A percentile compares a stretch with the other conserved stretches of the same genome.
phyloP scores from a whole-genome alignment of 208 protist genomes.

The Leptomonas seymouri region DNA sequence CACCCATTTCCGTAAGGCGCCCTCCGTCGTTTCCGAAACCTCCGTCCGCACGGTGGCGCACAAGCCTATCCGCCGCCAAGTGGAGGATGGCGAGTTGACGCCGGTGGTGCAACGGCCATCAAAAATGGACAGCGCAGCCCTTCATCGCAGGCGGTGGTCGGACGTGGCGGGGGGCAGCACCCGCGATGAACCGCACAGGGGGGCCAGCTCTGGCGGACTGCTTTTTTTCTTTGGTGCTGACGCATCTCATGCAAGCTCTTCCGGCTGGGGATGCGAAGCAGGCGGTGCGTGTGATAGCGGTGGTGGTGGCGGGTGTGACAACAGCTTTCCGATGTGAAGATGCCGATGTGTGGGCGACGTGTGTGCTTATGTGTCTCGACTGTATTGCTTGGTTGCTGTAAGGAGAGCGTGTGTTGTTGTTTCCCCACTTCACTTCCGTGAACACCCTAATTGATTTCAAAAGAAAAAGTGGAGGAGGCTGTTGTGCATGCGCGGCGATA shows the following conservation, averaged over 20 bases:
- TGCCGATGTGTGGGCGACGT: too few relatives aligned
- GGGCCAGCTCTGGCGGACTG: neutral
- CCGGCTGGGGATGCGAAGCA: too few relatives aligned
- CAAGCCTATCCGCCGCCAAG: slow-evolving; percentile 9
- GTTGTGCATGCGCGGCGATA: too few relatives aligned
- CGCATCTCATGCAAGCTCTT: neutral
- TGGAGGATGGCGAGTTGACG: too few relatives aligned
- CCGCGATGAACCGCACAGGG: neutral
- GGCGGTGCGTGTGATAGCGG: neutral
- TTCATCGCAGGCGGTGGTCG: neutral
- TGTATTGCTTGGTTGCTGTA: too few relatives aligned
- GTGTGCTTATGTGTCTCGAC: too few relatives aligned
- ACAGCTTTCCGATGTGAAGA: too few relatives aligned
- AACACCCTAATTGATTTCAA: neutral
- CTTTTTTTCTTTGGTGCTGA: neutral
- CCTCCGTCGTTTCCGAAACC: slow-evolving; percentile 6
- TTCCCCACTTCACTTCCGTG: neutral
- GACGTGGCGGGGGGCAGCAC: neutral
- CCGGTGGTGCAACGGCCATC: neutral
- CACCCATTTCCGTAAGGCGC: neutral
- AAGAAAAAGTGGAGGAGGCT: too few relatives aligned
- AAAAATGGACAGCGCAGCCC: neutral
- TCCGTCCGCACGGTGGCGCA: slow-evolving; percentile 18
- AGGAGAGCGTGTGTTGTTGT: too few relatives aligned
- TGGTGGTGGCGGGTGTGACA: neutral